phyloP scores from a whole-genome alignment of 495 filamentous ascomycete genomes.

The Xylaria flabelliformis region DNA sequence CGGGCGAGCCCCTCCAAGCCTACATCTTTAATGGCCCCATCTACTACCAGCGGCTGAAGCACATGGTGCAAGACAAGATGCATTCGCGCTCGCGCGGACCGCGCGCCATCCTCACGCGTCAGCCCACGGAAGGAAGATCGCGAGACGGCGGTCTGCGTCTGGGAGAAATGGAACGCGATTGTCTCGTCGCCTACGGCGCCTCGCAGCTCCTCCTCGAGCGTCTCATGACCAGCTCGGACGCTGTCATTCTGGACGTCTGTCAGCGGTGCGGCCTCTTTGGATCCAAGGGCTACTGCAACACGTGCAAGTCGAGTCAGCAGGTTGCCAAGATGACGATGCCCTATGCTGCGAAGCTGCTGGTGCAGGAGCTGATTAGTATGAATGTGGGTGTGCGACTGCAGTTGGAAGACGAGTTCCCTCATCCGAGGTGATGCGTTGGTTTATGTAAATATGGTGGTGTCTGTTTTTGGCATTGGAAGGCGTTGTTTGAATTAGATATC shows the following conservation, averaged over 20 bases:
- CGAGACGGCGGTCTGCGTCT: constrained; percentile 90
- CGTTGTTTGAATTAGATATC: constrained; percentile 29
- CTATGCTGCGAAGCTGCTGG: constrained; percentile 96
- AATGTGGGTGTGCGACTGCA: constrained; percentile 87
- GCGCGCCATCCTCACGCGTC: constrained; percentile 87
- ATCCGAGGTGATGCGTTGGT: constrained; percentile 42
- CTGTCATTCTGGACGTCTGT: constrained; percentile 89
- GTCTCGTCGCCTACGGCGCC: constrained; percentile 93
- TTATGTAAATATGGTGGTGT: constrained; percentile 19
- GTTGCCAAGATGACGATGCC: constrained; percentile 94
- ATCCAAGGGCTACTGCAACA: constrained; percentile 90
- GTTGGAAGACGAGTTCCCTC: constrained; percentile 90
- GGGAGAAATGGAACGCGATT: constrained; percentile 99
- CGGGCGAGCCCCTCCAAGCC: constrained; percentile 87
- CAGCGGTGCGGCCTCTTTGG: constrained; percentile 93
- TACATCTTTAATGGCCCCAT: constrained; percentile 99
- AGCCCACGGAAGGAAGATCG: constrained; percentile 95
- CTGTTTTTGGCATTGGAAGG: constrained; percentile 34
- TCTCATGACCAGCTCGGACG: constrained; percentile 92
- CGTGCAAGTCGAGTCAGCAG: constrained; percentile 78
- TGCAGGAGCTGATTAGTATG: constrained; percentile 98
- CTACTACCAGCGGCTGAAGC: constrained; percentile 99
- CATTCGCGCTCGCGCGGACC: constrained; percentile 92
- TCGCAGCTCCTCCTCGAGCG: constrained; percentile 91
- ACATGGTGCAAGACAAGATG: constrained; percentile 99